Evolutionary conservation across 345 rosid genomes (phyloP).

Genomic region (Conringia planisiliqua): DNA sequence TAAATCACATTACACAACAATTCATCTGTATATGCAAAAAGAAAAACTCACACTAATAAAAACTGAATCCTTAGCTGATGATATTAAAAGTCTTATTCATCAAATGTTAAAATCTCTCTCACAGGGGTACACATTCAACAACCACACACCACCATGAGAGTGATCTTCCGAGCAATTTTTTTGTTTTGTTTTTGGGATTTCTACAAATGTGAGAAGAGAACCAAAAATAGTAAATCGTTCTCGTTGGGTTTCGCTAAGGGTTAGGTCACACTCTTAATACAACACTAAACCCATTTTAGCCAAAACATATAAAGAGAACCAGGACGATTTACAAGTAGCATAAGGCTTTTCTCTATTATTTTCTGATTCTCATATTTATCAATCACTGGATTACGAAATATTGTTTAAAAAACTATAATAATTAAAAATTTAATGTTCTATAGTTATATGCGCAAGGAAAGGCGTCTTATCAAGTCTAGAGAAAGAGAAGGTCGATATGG

Average conservation of each 20-base stretch:
- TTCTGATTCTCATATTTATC: too few relatives aligned
- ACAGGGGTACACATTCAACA: constrained; percentile 24
- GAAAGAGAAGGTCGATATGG: too few relatives aligned
- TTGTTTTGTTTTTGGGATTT: not conserved
- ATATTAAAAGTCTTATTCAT: constrained; percentile 16
- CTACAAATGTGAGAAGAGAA: constrained; percentile 17
- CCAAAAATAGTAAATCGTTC: constrained; percentile 15
- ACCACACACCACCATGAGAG: constrained; percentile 25
- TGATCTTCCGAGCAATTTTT: too few relatives aligned
- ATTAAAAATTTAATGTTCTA: too few relatives aligned
- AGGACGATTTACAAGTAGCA: too few relatives aligned
- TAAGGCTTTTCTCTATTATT: too few relatives aligned
- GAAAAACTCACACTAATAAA: not conserved
- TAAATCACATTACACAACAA: not conserved
- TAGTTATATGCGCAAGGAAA: too few relatives aligned
- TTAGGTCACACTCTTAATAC: constrained; percentile 31
- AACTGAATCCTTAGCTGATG: not conserved
- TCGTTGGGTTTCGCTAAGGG: constrained; percentile 5
- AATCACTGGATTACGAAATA: too few relatives aligned
- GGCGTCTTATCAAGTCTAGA: too few relatives aligned
- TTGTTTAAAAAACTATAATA: too few relatives aligned
- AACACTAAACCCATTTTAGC: constrained; percentile 26
- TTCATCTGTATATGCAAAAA: not conserved
- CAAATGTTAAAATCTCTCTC: constrained; percentile 7
- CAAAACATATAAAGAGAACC: constrained; percentile 21